Conservation (phyloP, 176 grass and related monocot genomes). For the Eleusine indica region DNA sequence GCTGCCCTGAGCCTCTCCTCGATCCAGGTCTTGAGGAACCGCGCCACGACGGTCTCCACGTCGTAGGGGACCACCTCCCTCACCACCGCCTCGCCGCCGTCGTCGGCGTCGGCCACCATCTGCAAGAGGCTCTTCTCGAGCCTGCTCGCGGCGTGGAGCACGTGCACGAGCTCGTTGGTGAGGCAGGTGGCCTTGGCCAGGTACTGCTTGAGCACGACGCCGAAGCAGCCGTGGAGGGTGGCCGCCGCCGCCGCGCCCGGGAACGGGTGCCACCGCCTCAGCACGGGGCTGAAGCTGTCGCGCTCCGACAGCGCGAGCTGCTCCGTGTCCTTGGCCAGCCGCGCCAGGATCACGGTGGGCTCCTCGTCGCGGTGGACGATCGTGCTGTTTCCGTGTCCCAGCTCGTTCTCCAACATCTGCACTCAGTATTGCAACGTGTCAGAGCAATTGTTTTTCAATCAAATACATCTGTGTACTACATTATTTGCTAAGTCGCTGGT, state of each 20-base stretch:
- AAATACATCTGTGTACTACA: background rate
- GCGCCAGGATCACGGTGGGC: constrained; percentile 55
- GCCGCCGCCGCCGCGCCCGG: constrained; percentile 55
- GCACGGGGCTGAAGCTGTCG: constrained; percentile 54
- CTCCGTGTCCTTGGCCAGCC: constrained; percentile 65
- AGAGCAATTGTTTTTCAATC: background rate
- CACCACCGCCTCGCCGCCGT: constrained; percentile 53
- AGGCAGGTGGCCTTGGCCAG: constrained; percentile 56
- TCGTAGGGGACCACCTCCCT: constrained; percentile 75
- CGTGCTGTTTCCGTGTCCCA: constrained; percentile 50
- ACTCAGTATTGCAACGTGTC: background rate
- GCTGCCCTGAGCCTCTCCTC: constrained; percentile 69
- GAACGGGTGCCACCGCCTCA: constrained; percentile 65
- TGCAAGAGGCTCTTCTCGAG: constrained; percentile 78
- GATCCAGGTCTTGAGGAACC: constrained; percentile 77
- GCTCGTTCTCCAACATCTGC: constrained; percentile 75
- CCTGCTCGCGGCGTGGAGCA: constrained; percentile 73
- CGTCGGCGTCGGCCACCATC: constrained; percentile 61
- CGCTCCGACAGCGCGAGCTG: constrained; percentile 63
- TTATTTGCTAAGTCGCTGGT: background rate
- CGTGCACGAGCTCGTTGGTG: constrained; percentile 76
- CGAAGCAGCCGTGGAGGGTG: constrained; percentile 79
- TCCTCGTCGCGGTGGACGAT: constrained; percentile 47
- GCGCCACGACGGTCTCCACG: constrained; percentile 60
- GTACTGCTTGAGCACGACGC: constrained; percentile 82